Base-by-base conservation (phyloP, 2,329 filamentous ascomycete species). In the Thielaviopsis ethacetica region DNA sequence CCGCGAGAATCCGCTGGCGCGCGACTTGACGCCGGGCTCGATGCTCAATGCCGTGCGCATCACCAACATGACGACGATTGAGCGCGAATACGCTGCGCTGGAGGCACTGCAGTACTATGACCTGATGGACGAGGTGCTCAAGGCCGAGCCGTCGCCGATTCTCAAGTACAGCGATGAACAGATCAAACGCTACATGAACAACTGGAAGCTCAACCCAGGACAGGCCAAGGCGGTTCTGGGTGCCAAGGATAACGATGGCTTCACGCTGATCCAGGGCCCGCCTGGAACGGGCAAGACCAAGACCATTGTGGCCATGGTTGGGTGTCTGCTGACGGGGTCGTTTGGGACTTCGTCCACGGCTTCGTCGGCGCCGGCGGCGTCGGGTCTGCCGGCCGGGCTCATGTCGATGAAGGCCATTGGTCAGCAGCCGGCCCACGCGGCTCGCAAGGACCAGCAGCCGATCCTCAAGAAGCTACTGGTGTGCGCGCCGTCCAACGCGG, bases 221-320 rank as follows among this genome's bases (percentile, higher is more conserved):
- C 93, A 98, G 68, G 89, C 91, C 3, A 87, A 88, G 69, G 93
- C 93, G 7, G 88, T 98, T 62, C 81, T 93, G 63, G 94, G 91
- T 57, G 91, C 91, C 13, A 81, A 91, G 60, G 91, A 95, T 66
- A 98, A 98, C 65, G 93, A 97, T 71, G 94, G 89, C 0, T 98
- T 98, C 67, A 97, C 93, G 2, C 75, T 98, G 62, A 90, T 98
- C 65, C 93, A 98, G 72, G 93, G 86, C 59, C 93, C 93, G 56
- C 93, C 93, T 1, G 93, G 93, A 70, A 96, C 93, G 3, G 93
- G 91, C 67, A 98, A 98, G 73, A 98, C 93, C 0, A 98, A 98
- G 70, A 98, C 93, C 0, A 98, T 98, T 62, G 82, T 95, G 59
- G 93, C 91, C 34, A 94, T 98, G 76, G 91, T 97, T 24, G 93